Evolutionary conservation across 73 alveolate genomes (phyloP).

Genomic region (Paramecium sexaurelia): DNA sequence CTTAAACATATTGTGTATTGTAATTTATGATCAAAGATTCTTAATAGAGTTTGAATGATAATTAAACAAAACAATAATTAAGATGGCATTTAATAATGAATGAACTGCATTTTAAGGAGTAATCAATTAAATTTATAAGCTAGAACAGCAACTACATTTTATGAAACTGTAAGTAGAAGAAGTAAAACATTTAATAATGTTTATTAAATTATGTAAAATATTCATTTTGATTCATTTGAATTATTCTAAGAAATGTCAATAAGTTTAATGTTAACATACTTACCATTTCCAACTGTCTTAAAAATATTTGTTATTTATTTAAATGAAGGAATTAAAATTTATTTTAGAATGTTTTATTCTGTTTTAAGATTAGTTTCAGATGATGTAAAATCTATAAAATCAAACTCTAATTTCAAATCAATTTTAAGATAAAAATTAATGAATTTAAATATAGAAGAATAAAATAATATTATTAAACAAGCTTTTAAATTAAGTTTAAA

Average conservation of each 20-base stretch:
- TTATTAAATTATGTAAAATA: conserved; percentile 22
- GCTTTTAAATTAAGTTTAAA: conserved; percentile 55
- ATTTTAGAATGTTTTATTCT: conserved; percentile 66
- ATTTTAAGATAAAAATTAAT: not conserved
- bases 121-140: not conserved
- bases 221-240: conserved; percentile 56
- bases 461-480: conserved; percentile 24
- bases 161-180: conserved; percentile 55
- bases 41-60: not conserved
- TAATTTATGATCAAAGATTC: conserved; percentile 66
- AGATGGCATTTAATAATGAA: conserved; percentile 69
- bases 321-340: conserved; percentile 66
- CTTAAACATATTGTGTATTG: conserved; percentile 59
- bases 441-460: not conserved
- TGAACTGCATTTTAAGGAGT: conserved; percentile 58
- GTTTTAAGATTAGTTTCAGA: conserved; percentile 9
- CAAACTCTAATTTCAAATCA: not conserved
- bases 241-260: conserved; percentile 60
- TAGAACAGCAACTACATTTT: conserved; percentile 62
- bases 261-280: conserved; percentile 57
- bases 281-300: conserved; percentile 48
- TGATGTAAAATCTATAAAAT: not conserved
- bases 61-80: not conserved
- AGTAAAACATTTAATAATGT: conserved; percentile 52
- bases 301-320: conserved; percentile 57